phyloP scores from a whole-genome alignment of 139 green algal species.

The Asterochloris sp. region DNA sequence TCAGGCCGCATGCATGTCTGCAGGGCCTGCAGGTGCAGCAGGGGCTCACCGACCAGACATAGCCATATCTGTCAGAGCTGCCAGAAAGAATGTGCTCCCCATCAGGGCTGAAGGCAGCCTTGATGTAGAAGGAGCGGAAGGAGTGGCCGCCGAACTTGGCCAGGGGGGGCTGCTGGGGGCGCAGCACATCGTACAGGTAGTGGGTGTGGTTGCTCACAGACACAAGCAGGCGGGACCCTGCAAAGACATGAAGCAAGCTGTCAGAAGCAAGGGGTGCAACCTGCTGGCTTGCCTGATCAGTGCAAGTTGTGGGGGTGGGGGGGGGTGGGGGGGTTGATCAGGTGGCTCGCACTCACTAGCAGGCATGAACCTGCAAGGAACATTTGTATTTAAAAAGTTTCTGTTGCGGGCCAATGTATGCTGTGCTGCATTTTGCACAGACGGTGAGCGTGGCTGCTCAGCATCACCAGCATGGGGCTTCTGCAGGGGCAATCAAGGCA shows the following conservation, averaged over 20 bases:
- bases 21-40: background rate
- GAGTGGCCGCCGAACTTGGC: conserved; percentile 49
- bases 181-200: conserved; percentile 42
- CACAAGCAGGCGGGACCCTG: conserved; percentile 44
- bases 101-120: conserved; percentile 56
- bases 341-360: too few species aligned
- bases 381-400: too few species aligned
- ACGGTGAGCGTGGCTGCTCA: too few species aligned
- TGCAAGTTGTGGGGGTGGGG: background rate
- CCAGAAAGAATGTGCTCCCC: conserved; percentile 59
- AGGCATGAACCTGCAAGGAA: too few species aligned
- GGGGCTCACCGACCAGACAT: conserved; percentile 62
- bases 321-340: background rate
- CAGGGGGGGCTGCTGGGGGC: conserved; percentile 25
- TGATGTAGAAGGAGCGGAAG: conserved; percentile 68
- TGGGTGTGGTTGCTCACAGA: conserved; percentile 35
- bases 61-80: conserved; percentile 48
- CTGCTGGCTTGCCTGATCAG: background rate
- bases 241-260: background rate
- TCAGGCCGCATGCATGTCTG: background rate
- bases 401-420: too few species aligned
- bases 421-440: too few species aligned
- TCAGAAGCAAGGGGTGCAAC: too few species aligned
- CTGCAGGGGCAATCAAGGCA: too few species aligned
- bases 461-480: too few species aligned